These are phyloP conservation scores for Echria macrotheca DNA, from an alignment of 495 filamentous ascomycete genomes.

Conservation along the genomic window DNA sequence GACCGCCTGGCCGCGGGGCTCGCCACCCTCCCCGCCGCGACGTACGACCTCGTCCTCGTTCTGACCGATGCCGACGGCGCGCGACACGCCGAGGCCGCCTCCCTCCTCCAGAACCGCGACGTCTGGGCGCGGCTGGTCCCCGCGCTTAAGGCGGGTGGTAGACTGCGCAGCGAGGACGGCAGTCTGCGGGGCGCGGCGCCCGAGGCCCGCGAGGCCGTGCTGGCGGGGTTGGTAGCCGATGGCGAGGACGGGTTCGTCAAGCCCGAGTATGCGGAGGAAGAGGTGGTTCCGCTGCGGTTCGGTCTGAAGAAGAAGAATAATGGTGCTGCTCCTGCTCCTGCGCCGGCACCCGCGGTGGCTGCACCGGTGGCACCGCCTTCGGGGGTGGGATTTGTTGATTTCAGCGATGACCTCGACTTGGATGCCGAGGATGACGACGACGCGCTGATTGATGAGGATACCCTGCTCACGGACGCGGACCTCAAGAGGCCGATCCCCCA, in stretches of 20 bases:
- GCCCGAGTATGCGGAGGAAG: conserved; percentile 58
- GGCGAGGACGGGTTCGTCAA: conserved; percentile 61
- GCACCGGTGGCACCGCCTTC: conserved; percentile 35
- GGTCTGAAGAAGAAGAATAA: conserved; percentile 50
- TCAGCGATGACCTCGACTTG: conserved; percentile 60
- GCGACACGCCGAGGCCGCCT: conserved; percentile 50
- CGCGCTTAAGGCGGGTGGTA: conserved; percentile 65
- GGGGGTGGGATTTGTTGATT: conserved; percentile 70
- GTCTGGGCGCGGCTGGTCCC: conserved; percentile 63
- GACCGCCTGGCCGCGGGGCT: conserved; percentile 84
- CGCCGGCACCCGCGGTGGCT: conserved; percentile 24
- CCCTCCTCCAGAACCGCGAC: conserved; percentile 55
- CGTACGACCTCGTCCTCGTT: conserved; percentile 83
- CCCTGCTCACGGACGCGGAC: conserved; percentile 77
- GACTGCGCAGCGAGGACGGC: conserved; percentile 64
- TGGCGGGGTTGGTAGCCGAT: conserved; percentile 70
- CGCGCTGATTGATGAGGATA: conserved; percentile 86
- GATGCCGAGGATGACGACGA: conserved; percentile 67
- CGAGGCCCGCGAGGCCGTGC: conserved; percentile 63
- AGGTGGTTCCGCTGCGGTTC: conserved; percentile 65
- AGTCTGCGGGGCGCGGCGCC: conserved; percentile 41
- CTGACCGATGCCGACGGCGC: conserved; percentile 68
- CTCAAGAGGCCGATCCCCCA: conserved; percentile 63
- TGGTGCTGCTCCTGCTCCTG: conserved; percentile 16
- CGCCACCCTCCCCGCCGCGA: conserved; percentile 65